Evolutionary conservation across 108 stramenopile species (phyloP).

Genomic region (Epithemia pelagica): DNA sequence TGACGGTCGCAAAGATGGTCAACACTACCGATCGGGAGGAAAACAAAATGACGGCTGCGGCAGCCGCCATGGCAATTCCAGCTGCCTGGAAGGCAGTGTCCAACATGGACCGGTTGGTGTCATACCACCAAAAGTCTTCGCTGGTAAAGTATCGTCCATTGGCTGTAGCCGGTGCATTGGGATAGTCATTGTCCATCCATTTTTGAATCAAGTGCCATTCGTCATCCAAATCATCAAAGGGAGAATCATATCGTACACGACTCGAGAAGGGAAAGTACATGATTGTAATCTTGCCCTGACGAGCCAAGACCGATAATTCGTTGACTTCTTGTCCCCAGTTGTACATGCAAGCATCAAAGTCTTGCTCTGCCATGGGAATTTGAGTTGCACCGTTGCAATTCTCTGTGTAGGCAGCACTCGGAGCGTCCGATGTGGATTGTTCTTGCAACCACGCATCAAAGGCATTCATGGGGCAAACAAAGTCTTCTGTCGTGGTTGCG

Average conservation of each 20-base stretch:
- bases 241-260: conserved; percentile 26
- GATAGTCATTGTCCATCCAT: conserved; percentile 22
- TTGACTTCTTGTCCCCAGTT: conserved; percentile 22
- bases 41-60: conserved; percentile 35
- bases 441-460: conserved; percentile 41
- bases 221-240: conserved; percentile 25
- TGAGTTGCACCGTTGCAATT: conserved; percentile 33
- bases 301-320: conserved; percentile 13
- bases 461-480: conserved; percentile 36
- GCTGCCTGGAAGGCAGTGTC: conserved; percentile 30
- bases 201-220: conserved; percentile 37
- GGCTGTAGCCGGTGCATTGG: conserved; percentile 21
- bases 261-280: conserved; percentile 20
- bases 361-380: conserved; percentile 28
- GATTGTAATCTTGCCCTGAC: conserved; percentile 25
- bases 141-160: conserved; percentile 21
- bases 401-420: conserved; percentile 18
- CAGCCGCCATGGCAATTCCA: conserved; percentile 28
- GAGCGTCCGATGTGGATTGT: conserved; percentile 9
- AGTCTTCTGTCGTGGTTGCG: neutral
- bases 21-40: conserved; percentile 34
- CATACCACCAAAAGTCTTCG: conserved; percentile 43
- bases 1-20: conserved; percentile 30
- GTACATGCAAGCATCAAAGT: conserved; percentile 41
- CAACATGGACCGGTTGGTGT: conserved; percentile 39